A percentile compares a stretch with the other conserved stretches of the same genome.
phyloP scores from a whole-genome alignment of 345 rosid species.

The Brassica nigra region DNA sequence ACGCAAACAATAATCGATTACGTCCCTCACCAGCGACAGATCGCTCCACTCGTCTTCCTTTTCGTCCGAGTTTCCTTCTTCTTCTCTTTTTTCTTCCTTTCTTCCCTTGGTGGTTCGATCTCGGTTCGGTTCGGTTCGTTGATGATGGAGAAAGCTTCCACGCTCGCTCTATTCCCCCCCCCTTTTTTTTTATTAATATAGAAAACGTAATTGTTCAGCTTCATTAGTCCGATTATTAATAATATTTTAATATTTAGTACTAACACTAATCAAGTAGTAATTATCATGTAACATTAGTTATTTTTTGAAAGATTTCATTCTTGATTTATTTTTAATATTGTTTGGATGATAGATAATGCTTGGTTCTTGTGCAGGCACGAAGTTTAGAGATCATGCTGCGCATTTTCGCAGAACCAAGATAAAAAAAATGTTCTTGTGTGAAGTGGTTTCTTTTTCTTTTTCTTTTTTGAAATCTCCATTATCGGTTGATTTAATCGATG shows the following conservation, averaged over 20 bases:
- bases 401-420: background rate
- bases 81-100: background rate
- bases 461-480: background rate
- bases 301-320: background rate
- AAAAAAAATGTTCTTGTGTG: background rate
- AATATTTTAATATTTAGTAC: background rate
- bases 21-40: constrained; percentile 12
- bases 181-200: background rate
- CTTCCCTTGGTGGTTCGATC: constrained; percentile 1
- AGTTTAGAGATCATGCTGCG: constrained; percentile 29
- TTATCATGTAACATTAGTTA: background rate
- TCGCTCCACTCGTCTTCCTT: constrained; percentile 25
- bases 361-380: constrained; percentile 24
- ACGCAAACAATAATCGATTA: background rate
- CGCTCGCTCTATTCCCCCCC: background rate
- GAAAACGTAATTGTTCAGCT: constrained; percentile 29
- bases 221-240: constrained; percentile 15
- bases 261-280: background rate
- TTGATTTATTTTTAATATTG: background rate
- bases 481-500: background rate
- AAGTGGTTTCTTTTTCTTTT: too few relatives aligned
- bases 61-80: background rate
- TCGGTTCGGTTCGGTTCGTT: constrained; percentile 15
- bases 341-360: background rate
- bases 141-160: constrained; percentile 22